Base-by-base conservation (phyloP, 2,329 filamentous ascomycete genomes). In the Fusarium compactum region DNA sequence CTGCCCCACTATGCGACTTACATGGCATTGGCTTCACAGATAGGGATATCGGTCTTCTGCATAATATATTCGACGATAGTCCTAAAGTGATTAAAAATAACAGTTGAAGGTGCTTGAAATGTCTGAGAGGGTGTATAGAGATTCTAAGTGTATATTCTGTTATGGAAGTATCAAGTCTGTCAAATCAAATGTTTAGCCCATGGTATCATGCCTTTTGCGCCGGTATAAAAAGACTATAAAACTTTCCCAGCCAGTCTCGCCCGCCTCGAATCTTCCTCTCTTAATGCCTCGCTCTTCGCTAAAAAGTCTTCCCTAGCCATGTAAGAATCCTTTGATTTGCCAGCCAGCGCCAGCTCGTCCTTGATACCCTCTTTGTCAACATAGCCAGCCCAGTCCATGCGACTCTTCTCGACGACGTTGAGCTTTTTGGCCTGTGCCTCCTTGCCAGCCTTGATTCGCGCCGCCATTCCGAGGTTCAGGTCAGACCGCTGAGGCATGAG, bases 331-430 rank as follows among this genome's bases (percentile, higher is more conserved):
- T 91, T 92, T 38, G 87, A 87, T 80, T 87, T 87, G 62, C 89
- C 88, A 25, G 90, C 89, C 48, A 90, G 82, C 78, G 86, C 86
- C 62, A 92, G 82, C 78, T 92, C 90, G 78, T 92, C 89, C 77
- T 89, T 86, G 80, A 92, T 90, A 11, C 90, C 90, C 78, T 91
- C 90, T 77, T 90, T 87, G 79, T 92, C 90, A 61, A 92, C 90
- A 73, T 87, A 92, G 15, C 89, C 89, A 5, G 90, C 90, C 90
- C 90, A 92, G 78, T 92, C 90, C 86, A 92, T 90, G 55, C 89
- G 85, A 73, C 89, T 91, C 85, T 92, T 92, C 80, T 92, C 89
- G 18, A 92, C 88, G 18, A 89, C 90, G 76, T 90, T 92, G 70
- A 92, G 82, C 76, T 91, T 92, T 83, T 87, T 89, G 51, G 88